Evolutionary conservation across 2,329 filamentous ascomycete species (phyloP).

Genomic region (Hypomyces perniciosus): DNA sequence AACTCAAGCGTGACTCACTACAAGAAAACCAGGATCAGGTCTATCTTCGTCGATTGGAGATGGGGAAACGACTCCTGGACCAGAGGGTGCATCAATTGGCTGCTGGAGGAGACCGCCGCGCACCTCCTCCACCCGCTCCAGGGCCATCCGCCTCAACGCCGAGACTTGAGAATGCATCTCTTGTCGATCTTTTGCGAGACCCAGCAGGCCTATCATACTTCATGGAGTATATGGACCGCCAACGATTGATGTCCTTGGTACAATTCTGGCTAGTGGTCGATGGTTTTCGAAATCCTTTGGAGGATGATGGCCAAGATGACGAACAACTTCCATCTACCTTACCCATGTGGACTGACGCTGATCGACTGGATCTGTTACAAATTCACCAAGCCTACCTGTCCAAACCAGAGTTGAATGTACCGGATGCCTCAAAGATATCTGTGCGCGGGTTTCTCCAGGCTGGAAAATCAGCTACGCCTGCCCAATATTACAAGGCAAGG

Average conservation of each 20-base stretch:
- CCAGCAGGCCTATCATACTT: constrained; percentile 92
- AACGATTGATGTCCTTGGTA: constrained; percentile 77
- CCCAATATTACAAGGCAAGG: constrained; percentile 78
- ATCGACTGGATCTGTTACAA: constrained; percentile 80
- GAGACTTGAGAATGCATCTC: constrained; percentile 64
- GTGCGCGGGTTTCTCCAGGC: constrained; percentile 75
- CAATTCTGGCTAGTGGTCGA: constrained; percentile 99
- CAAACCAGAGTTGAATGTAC: constrained; percentile 73
- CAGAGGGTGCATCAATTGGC: constrained; percentile 81
- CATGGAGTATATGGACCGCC: constrained; percentile 99
- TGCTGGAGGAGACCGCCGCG: constrained; percentile 51
- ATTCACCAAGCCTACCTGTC: constrained; percentile 87
- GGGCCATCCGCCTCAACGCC: constrained; percentile 40
- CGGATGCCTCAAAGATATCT: constrained; percentile 59
- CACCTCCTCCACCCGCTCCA: constrained; percentile 21
- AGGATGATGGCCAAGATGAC: constrained; percentile 61
- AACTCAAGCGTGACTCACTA: constrained; percentile 77
- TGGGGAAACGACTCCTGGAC: constrained; percentile 83
- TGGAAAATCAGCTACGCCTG: constrained; percentile 67
- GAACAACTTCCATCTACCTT: constrained; percentile 55
- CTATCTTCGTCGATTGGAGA: constrained; percentile 84
- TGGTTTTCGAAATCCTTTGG: constrained; percentile 87
- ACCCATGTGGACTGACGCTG: constrained; percentile 72
- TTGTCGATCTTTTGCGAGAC: constrained; percentile 83
- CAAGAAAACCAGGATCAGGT: constrained; percentile 75